Evolutionary conservation across 2,329 filamentous ascomycete species (phyloP).

Genomic region (Fusarium sp.): DNA sequence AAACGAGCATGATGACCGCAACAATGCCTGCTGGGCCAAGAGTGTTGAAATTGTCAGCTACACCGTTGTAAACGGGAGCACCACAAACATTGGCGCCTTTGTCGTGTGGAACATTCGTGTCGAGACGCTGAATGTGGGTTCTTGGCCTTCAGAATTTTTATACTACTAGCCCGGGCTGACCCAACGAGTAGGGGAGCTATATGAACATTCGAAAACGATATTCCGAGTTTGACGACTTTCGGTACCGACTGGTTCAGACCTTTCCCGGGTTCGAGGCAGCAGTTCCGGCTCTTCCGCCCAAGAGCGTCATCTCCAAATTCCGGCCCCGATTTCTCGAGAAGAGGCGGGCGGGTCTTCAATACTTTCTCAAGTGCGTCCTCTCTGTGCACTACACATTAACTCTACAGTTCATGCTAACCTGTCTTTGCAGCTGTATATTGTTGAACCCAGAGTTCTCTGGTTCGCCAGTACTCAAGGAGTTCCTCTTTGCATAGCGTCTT

Average conservation of each 20-base stretch:
- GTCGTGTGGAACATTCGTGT: slow-evolving; percentile 94
- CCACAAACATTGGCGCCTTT: slow-evolving; percentile 81
- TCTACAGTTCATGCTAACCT: slow-evolving; percentile 22
- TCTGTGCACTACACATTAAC: background rate
- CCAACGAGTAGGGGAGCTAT: slow-evolving; percentile 62
- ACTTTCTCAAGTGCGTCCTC: slow-evolving; percentile 85
- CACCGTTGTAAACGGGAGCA: slow-evolving; percentile 66
- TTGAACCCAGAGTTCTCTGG: slow-evolving; percentile 94
- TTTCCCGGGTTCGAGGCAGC: slow-evolving; percentile 87
- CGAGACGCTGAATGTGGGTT: slow-evolving; percentile 78
- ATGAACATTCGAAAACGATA: slow-evolving; percentile 80
- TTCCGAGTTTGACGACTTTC: slow-evolving; percentile 91
- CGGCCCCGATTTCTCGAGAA: slow-evolving; percentile 86
- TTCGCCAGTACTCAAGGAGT: slow-evolving; percentile 91
- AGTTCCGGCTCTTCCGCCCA: slow-evolving; percentile 91
- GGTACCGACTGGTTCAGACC: slow-evolving; percentile 76
- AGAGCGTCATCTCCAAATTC: slow-evolving; percentile 90
- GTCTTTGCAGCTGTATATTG: slow-evolving; percentile 76
- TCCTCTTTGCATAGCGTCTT: slow-evolving; percentile 73
- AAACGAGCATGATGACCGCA: slow-evolving; percentile 60
- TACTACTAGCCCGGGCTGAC: background rate
- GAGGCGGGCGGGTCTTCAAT: slow-evolving; percentile 82
- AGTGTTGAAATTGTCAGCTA: slow-evolving; percentile 69
- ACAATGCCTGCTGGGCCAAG: slow-evolving; percentile 72
- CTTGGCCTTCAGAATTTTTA: slow-evolving; percentile 5